These are phyloP conservation scores for Fallopia convolvulus DNA, from an alignment of 148 eudicot species.

Conservation along the genomic window DNA sequence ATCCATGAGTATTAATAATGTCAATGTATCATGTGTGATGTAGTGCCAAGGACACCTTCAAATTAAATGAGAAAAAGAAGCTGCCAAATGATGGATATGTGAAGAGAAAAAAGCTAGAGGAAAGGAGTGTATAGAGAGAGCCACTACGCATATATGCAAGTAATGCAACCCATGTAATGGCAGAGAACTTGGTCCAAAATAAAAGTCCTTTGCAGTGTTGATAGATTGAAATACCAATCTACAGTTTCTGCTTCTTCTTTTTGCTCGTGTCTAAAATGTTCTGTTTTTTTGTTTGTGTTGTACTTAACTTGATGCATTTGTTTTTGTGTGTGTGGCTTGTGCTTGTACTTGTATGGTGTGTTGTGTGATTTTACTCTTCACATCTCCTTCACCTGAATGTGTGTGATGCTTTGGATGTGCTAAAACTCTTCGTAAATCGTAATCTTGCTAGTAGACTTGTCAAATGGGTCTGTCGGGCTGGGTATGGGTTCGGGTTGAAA, in stretches of 20 bases:
- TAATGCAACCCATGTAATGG: not conserved
- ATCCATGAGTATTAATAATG: not conserved
- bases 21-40: slow-evolving; percentile 32
- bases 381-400: not conserved
- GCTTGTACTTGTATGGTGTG: not conserved
- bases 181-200: not conserved
- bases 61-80: slow-evolving; percentile 6
- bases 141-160: not conserved
- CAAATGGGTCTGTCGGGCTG: no score
- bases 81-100: not conserved
- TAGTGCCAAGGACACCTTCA: slow-evolving; percentile 32
- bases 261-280: not conserved
- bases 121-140: not conserved
- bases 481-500: no score
- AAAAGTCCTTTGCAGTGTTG: not conserved
- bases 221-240: slow-evolving; percentile 7
- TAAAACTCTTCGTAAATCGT: not conserved
- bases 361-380: slow-evolving; percentile 6
- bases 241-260: not conserved
- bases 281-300: not conserved
- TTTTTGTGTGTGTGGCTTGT: not conserved
- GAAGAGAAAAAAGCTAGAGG: not conserved
- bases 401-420: not conserved
- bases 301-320: not conserved
- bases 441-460: no score